phyloP scores from a whole-genome alignment of 2,329 filamentous ascomycete genomes.

The Fusarium euwallaceae region DNA sequence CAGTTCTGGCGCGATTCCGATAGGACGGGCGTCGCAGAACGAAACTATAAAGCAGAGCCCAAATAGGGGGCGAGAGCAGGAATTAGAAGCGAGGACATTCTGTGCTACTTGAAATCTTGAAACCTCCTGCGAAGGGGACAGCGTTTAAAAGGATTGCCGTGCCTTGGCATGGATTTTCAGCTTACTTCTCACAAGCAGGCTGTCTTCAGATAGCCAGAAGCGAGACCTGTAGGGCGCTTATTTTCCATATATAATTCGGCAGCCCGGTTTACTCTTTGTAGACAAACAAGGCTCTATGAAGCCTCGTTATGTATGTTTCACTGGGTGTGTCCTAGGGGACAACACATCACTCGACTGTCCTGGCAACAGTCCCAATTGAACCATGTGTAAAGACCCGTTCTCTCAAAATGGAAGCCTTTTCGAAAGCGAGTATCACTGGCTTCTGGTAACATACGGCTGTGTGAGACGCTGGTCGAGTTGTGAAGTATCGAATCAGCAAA shows the following conservation, averaged over 20 bases:
- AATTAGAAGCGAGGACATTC: neutral
- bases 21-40: neutral
- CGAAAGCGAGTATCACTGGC: neutral
- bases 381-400: neutral
- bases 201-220: neutral
- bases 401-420: constrained; percentile 12
- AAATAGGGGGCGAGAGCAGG: neutral
- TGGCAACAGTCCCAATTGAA: neutral
- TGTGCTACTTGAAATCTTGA: neutral
- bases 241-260: neutral
- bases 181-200: neutral
- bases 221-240: neutral
- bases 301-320: neutral
- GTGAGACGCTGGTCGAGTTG: neutral
- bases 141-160: constrained; percentile 15
- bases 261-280: neutral
- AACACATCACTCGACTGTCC: neutral
- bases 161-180: neutral
- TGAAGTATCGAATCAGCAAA: neutral
- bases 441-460: constrained; percentile 19
- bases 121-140: neutral
- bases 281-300: neutral
- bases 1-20: neutral
- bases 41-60: neutral
- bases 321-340: too few species aligned